Percentiles rank a stretch among this genome's conserved stretches.
Evolutionary conservation across 2,329 filamentous ascomycete species (phyloP).

Genomic region (Dothistroma pini): DNA sequence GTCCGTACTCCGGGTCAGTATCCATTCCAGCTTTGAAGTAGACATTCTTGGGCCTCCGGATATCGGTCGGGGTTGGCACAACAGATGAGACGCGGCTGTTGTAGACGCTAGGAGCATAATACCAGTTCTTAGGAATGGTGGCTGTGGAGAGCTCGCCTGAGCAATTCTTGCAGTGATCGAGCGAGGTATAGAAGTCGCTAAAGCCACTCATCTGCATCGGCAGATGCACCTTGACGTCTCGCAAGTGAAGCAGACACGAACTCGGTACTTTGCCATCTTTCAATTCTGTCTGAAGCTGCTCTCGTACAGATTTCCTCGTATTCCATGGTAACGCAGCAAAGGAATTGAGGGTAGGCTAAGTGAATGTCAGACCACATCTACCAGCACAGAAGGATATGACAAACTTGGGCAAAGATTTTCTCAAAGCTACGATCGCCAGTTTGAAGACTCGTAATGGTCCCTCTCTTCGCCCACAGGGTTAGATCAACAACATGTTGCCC

Average conservation of each 20-base stretch:
- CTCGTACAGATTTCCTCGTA: conserved; percentile 38
- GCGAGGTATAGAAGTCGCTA: conserved; percentile 55
- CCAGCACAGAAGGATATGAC: background rate
- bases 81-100: conserved; percentile 38
- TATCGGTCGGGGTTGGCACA: conserved; percentile 25
- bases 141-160: conserved; percentile 42
- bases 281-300: conserved; percentile 39
- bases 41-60: conserved; percentile 50
- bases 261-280: conserved; percentile 26
- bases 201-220: conserved; percentile 56
- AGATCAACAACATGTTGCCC: conserved; percentile 31
- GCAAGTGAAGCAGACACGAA: conserved; percentile 35
- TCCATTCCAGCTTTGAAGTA: conserved; percentile 28
- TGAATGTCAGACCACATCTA: background rate
- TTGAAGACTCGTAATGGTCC: conserved; percentile 20
- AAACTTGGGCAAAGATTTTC: conserved; percentile 24
- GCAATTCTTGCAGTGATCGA: conserved; percentile 51
- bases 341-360: conserved; percentile 44
- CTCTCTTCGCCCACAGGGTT: conserved; percentile 23
- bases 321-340: conserved; percentile 47
- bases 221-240: conserved; percentile 49
- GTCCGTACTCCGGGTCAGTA: conserved; percentile 40
- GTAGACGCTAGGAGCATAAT: conserved; percentile 38
- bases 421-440: conserved; percentile 16
- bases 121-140: conserved; percentile 37